Evolutionary conservation across 1,139 yeast genomes (phyloP).

Genomic region (Nakaseomyces bracarensis): DNA sequence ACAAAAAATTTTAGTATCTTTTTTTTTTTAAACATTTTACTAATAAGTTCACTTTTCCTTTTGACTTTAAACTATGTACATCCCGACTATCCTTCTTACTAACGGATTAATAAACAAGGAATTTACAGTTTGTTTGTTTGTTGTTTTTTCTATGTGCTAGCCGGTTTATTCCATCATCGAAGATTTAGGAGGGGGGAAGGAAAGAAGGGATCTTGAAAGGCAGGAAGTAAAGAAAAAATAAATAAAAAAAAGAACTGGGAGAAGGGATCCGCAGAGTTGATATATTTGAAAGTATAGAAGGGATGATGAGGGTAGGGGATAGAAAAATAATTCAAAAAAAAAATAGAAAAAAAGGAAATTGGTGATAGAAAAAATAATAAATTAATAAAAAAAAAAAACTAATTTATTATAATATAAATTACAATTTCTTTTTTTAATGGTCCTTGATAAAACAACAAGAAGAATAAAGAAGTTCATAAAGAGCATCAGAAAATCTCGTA

Average conservation of each 20-base stretch:
- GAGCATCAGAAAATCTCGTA: neutral
- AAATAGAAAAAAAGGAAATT: neutral
- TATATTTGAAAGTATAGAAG: neutral
- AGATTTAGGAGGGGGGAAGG: too few species aligned
- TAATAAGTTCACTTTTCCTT: neutral
- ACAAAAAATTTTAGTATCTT: neutral
- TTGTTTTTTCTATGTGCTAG: too few species aligned
- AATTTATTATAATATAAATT: too few species aligned
- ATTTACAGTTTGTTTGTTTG: neutral
- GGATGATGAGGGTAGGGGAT: neutral
- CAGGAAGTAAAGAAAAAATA: neutral
- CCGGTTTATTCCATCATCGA: too few species aligned
- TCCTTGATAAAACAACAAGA: neutral
- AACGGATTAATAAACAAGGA: neutral
- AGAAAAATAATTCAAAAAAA: neutral
- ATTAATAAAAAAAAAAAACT: neutral
- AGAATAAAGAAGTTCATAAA: too few species aligned
- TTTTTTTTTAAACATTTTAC: neutral
- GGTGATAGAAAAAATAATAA: neutral
- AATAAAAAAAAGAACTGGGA: neutral
- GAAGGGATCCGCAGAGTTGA: too few species aligned
- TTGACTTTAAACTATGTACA: neutral
- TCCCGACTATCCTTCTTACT: too few species aligned
- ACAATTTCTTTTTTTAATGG: neutral
- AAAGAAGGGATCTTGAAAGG: neutral